Base-by-base conservation (phyloP, 345 rosid genomes). In the Salix caprea region DNA sequence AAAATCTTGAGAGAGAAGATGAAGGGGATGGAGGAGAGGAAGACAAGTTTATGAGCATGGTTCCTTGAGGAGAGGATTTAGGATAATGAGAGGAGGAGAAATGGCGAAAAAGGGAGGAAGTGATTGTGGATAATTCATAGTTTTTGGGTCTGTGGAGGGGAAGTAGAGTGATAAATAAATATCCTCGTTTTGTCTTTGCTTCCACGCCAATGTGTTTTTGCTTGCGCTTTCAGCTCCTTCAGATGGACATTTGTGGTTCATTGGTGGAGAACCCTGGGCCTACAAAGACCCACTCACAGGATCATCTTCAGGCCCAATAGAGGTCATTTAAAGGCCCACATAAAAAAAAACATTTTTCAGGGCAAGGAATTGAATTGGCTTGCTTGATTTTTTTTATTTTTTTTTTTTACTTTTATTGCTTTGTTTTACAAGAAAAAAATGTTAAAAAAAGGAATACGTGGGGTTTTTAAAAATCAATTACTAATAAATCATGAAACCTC, bases 11-110 rank as follows among this genome's bases (percentile, higher is more conserved):
- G 70, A 87, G 84, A 62, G 88, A 72, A 77, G 84, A 77, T 1
- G 91, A 86, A 14, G 84, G 34, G 44, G 84, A 70, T 15, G 87
- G 79, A 64, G 88, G 85, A 69, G 85, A 86, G 34, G 88, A 70
- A 16, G 94, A 85, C 83, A 88, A 83, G 82, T 85, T 86, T 75
- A 88, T 79, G 39, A 91, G 81, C 97, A 95, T 95, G 90, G 91
- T 76, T 85, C 76, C 75, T 71, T 26, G 42, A 39, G 61, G 39
- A 68, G 50, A 73, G 58, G 66, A 40, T 30, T 56, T 65, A 65
- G 80, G 80, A 34, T 67, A 73, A 80, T 5, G 42, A 66, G 62
- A 48, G 50, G 37, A 73, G 73, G 61, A 54, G 82, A 78, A 62
- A 71, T 46, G 80, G 62, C 34, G 0, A 62, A 77, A 67, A 18